Percentiles rank a stretch among this genome's conserved stretches.
Conservation (phyloP, 192 early-diverging fungal genomes). For the Gigaspora rosea region DNA sequence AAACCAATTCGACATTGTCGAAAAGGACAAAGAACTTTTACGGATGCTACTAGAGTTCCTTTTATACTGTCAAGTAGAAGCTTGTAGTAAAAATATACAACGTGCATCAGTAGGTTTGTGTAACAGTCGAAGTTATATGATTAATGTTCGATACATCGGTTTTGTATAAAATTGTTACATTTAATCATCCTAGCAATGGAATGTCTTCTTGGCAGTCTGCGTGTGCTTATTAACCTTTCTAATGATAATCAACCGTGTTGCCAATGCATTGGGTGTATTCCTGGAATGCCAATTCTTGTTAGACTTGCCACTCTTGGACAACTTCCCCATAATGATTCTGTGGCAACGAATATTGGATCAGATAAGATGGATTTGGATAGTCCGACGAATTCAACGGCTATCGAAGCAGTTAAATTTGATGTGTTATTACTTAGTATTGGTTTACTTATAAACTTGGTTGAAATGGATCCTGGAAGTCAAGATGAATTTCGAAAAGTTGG, state of each 20-base stretch:
- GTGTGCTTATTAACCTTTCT: conserved; percentile 31
- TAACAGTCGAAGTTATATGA: not conserved
- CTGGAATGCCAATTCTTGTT: conserved; percentile 28
- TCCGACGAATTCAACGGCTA: not conserved
- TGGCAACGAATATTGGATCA: not conserved
- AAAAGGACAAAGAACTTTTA: conserved; percentile 22
- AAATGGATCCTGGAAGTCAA: conserved; percentile 25
- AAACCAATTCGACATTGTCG: conserved; percentile 27
- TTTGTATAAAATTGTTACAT: too few relatives aligned
- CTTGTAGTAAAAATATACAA: not conserved
- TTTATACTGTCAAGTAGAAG: conserved; percentile 33
- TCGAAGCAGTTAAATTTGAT: conserved; percentile 27
- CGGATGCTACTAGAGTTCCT: conserved; percentile 29
- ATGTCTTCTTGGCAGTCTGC: conserved; percentile 27
- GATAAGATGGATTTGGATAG: not conserved
- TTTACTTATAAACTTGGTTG: conserved; percentile 32
- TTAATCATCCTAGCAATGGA: conserved; percentile 19
- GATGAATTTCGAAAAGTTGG: conserved; percentile 34
- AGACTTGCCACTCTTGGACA: conserved; percentile 27
- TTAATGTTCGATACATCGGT: too few relatives aligned
- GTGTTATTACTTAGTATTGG: conserved; percentile 28
- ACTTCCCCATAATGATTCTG: not conserved
- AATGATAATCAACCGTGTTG: conserved; percentile 26
- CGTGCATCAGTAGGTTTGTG: not conserved
- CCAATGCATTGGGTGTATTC: conserved; percentile 14